phyloP scores from a whole-genome alignment of 2,329 filamentous ascomycete genomes.

The Colletotrichum aenigma region DNA sequence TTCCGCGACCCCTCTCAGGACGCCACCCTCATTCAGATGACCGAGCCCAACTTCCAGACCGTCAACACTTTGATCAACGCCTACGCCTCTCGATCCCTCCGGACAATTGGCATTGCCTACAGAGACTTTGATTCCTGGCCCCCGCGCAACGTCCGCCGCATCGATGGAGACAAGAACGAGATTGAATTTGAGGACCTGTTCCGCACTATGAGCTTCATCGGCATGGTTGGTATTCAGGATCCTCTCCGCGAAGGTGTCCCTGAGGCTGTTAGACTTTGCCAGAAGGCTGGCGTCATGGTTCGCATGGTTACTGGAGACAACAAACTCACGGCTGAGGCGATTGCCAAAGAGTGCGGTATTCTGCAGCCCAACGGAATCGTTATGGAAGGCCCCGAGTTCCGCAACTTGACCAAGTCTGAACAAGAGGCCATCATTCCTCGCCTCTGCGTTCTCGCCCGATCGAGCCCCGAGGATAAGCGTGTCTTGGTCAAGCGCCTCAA shows the following conservation, averaged over 20 bases:
- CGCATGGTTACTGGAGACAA: slow-evolving; percentile 90
- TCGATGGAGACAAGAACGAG: slow-evolving; percentile 61
- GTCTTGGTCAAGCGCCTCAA: slow-evolving; percentile 74
- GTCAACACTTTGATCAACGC: slow-evolving; percentile 73
- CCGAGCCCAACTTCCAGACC: slow-evolving; percentile 56
- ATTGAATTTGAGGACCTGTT: slow-evolving; percentile 72
- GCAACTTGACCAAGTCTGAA: slow-evolving; percentile 69
- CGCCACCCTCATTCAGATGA: slow-evolving; percentile 46
- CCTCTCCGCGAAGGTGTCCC: slow-evolving; percentile 77
- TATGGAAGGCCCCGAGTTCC: slow-evolving; percentile 80
- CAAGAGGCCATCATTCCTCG: slow-evolving; percentile 71
- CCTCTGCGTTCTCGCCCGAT: slow-evolving; percentile 74
- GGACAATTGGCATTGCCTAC: slow-evolving; percentile 85
- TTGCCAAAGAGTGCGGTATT: slow-evolving; percentile 80
- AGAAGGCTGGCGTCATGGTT: slow-evolving; percentile 77
- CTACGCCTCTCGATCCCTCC: slow-evolving; percentile 80
- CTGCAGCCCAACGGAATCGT: slow-evolving; percentile 70
- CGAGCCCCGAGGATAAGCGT: slow-evolving; percentile 78
- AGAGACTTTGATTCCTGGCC: slow-evolving; percentile 88
- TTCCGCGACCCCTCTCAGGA: slow-evolving; percentile 54
- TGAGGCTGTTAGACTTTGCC: slow-evolving; percentile 74
- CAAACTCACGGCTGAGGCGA: slow-evolving; percentile 77
- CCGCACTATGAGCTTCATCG: slow-evolving; percentile 69
- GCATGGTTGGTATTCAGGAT: slow-evolving; percentile 81
- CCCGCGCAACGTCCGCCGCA: slow-evolving; percentile 62